Percentiles rank a stretch among this genome's conserved stretches.
Conservation (phyloP, 805 yeast genomes). For the Starmerella stigmatis region DNA sequence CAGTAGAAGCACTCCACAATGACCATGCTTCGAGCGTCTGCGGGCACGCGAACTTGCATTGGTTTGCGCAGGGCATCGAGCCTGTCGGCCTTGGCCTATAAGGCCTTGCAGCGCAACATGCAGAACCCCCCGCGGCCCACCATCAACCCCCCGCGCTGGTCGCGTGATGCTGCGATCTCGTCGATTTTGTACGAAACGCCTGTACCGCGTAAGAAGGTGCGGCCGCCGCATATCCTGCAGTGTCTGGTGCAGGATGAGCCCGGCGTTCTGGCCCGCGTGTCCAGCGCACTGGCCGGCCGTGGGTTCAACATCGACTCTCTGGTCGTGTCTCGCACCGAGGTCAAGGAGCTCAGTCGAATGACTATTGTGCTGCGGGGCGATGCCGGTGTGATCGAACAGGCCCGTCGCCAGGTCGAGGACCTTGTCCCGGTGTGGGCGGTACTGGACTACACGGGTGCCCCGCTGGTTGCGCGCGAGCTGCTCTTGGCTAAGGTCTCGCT, state of each 20-base stretch:
- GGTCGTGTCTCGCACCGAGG: slow-evolving; percentile 94
- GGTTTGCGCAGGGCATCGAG: slow-evolving; percentile 34
- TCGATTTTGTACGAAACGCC: slow-evolving; percentile 93
- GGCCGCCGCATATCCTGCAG: slow-evolving; percentile 81
- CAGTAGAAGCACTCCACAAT: background rate
- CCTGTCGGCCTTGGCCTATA: slow-evolving; percentile 89
- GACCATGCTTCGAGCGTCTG: slow-evolving; percentile 7
- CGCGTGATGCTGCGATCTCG: slow-evolving; percentile 92
- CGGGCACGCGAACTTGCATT: slow-evolving; percentile 12
- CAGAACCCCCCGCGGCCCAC: slow-evolving; percentile 87
- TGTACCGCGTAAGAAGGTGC: slow-evolving; percentile 43
- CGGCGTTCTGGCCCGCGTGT: slow-evolving; percentile 85
- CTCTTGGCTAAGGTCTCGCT: slow-evolving; percentile 84
- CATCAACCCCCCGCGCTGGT: slow-evolving; percentile 86
- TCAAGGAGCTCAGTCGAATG: slow-evolving; percentile 90
- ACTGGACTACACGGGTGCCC: slow-evolving; percentile 80
- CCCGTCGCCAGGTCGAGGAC: slow-evolving; percentile 95
- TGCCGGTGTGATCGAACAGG: slow-evolving; percentile 94
- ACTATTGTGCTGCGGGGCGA: slow-evolving; percentile 90
- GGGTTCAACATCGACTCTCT: slow-evolving; percentile 97
- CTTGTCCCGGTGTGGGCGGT: slow-evolving; percentile 98
- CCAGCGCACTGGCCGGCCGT: slow-evolving; percentile 94
- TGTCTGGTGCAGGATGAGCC: slow-evolving; percentile 98
- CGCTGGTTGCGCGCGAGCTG: slow-evolving; percentile 83
- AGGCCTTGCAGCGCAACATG: slow-evolving; percentile 76